Base-by-base conservation (phyloP, 1,139 yeast genomes). In the Candida sanyaensis region DNA sequence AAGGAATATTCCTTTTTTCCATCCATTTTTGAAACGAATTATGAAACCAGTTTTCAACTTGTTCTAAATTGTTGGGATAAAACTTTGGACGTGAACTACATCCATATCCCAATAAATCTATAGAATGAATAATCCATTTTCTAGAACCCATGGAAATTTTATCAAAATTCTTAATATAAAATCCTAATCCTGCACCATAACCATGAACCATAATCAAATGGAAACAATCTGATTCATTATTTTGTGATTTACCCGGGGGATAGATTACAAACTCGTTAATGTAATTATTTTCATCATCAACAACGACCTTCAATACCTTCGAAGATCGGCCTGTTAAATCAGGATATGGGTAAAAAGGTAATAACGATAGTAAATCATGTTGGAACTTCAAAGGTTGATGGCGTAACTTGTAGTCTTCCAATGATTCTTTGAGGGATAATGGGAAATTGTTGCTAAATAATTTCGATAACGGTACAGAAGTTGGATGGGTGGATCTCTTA, bases 151-250 rank as follows among this genome's bases (percentile, higher is more conserved):
- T n/a, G 11, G 59, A 49, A n/a, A 84, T 56, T 1, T 62, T 69
- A 45, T 79, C 81, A 46, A 83, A 75, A 58, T 85, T 87, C 58
- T 84, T 84, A 37, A 84, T 59, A 56, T 74, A 87, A 55, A 86
- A 83, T 0, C 95, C 93, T 12, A 86, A 64, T 0, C 92, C 92
- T 0, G 88, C 89, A 2, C 93, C 95, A 57, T 87, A 86, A 0
- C 95, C 95, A 64, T 87, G 95, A 6, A 86, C 68, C 66, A 87
- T 69, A 0, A 87, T 76, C 36, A 86, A 65, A 64, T 86, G 92
- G 50, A 83, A 78, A 52, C 70, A 37, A 0, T 50, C 50, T 21
- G 41, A 42, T 23, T 57, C 51, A 43, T 60, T 58, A 43, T 57
- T 61, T 8, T 65, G 63, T 3, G 69, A 59, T 31, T 66, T 65